phyloP scores from a whole-genome alignment of 345 rosid genomes.

The Boechera retrofracta region DNA sequence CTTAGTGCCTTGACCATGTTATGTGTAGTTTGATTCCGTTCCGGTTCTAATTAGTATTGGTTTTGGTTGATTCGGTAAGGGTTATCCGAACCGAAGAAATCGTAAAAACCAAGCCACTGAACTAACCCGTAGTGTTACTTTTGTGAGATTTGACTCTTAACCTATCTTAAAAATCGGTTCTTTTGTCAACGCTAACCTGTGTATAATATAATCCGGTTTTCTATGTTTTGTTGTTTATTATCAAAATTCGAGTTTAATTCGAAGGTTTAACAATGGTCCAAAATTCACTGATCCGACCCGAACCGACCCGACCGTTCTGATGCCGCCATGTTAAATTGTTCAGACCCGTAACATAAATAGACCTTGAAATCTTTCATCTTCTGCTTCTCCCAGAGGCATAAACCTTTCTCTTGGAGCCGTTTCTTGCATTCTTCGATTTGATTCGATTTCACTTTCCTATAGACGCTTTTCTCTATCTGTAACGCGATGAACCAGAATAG shows the following conservation, averaged over 20 bases:
- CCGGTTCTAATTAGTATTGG: neutral
- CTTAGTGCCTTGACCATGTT: neutral
- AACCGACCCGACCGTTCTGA: neutral
- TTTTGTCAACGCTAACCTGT: neutral
- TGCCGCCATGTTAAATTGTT: constrained; percentile 35
- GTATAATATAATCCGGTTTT: neutral
- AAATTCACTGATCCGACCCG: neutral
- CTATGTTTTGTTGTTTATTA: neutral
- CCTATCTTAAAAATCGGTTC: neutral
- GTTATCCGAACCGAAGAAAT: constrained; percentile 1
- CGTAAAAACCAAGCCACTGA: constrained; percentile 10
- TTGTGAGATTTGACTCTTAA: constrained; percentile 21
- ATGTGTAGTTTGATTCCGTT: constrained; percentile 17
- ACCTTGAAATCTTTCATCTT: neutral
- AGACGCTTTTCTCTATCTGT: neutral
- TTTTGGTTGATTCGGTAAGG: constrained; percentile 19
- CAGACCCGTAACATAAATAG: neutral
- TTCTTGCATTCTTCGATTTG: neutral
- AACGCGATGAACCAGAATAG: constrained; percentile 47
- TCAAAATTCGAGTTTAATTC: neutral
- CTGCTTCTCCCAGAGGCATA: constrained; percentile 5
- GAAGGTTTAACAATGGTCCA: neutral
- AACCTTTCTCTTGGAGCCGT: constrained; percentile 27
- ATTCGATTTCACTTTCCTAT: neutral
- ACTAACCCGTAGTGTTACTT: neutral